These are phyloP conservation scores for Colletotrichum abscissum DNA, from an alignment of 2,329 filamentous ascomycete genomes.

Conservation along the genomic window DNA sequence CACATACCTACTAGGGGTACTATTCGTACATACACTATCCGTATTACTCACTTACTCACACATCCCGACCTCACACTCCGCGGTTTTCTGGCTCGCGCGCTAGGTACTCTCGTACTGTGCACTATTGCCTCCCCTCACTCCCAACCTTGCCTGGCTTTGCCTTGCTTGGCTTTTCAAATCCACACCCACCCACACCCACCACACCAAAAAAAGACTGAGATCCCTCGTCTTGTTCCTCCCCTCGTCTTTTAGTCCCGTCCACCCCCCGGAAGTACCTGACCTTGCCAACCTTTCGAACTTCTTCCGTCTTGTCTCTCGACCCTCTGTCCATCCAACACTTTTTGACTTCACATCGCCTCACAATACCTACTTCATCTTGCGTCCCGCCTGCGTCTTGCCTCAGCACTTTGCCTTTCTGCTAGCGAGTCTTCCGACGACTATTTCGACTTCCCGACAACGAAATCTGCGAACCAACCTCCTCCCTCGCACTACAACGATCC, in stretches of 20 bases:
- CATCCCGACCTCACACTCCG: not conserved
- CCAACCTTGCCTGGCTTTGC: conserved; percentile 21
- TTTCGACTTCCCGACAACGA: not conserved
- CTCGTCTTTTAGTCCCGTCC: conserved; percentile 27
- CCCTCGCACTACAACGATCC: not conserved
- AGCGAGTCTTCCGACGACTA: not conserved
- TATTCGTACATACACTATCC: no score
- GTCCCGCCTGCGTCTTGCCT: not conserved
- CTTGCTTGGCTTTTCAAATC: conserved; percentile 9
- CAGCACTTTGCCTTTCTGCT: not conserved
- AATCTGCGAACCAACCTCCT: not conserved
- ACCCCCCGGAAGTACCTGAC: conserved; percentile 30
- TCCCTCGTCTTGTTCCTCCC: conserved; percentile 29
- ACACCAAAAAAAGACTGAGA: conserved; percentile 23
- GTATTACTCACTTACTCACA: no score
- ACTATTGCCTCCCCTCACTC: conserved; percentile 19
- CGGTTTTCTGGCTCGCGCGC: not conserved
- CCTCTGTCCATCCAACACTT: not conserved
- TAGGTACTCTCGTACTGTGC: conserved; percentile 14
- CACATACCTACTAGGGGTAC: no score
- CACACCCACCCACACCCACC: conserved; percentile 4
- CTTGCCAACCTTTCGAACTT: conserved; percentile 18
- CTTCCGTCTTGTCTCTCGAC: not conserved
- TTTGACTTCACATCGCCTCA: conserved; percentile 31
- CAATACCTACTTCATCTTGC: conserved; percentile 13